Base-by-base conservation (phyloP, 2,329 filamentous ascomycete species). In the Cordyceps militaris region DNA sequence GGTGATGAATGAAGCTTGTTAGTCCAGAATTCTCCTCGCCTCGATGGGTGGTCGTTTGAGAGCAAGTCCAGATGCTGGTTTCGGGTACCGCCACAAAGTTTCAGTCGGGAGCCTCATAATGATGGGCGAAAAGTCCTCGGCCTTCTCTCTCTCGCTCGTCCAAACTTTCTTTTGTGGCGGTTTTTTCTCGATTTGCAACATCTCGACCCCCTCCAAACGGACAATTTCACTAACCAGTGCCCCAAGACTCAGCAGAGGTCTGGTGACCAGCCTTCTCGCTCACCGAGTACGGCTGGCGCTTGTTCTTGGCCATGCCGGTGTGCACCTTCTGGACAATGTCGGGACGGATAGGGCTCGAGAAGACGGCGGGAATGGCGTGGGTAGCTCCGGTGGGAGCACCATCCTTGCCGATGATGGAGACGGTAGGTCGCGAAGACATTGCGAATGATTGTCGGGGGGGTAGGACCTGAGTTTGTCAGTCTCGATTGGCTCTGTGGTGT, bases 201-300 rank as follows among this genome's bases (percentile, higher is more conserved):
- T 56, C 32, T 48, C 53, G n/a, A 56, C 42, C 42, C 11, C 9
- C 16, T n/a, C 28, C 6, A 46, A 44, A 44, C n/a, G 9, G 30
- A 5, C 11, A n/a, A 21, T 16, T n/a, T 14, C 68, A 88, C 88
- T 80, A 77, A 95, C 91, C 93, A 82, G 93, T 97, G 87, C 93
- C 93, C 94, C 94, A 99, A 69, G 95, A 99, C 86, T 99, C 94
- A 76, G 94, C 94, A 80, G 91, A 96, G 76, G 94, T 99, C 84
- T 99, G 94, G 83, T 99, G 94, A 83, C 94, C 94, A 75, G 94
- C 94, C 89, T 99, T 99, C 89, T 97, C 93, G 88, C 91, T 96
- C 84, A 99, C 94, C 73, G 94, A 86, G 79, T 99, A 99, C 70
- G 94, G 92, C 73, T 99, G 94, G 78, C 94, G 89, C 88, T 96